Evolutionary conservation across 2,329 filamentous ascomycete species (phyloP).

Genomic region (Fusarium sp.): DNA sequence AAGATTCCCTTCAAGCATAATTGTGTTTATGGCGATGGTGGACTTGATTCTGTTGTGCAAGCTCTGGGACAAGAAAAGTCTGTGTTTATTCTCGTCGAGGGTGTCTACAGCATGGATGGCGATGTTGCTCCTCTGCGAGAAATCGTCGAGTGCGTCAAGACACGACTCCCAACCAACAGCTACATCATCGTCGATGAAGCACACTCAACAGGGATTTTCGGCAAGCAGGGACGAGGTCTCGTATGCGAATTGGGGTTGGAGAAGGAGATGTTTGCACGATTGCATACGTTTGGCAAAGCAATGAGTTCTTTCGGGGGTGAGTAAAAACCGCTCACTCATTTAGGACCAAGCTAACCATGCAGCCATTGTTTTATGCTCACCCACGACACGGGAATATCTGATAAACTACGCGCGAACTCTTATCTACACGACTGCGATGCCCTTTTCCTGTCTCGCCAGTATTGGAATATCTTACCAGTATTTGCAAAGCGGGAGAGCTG

Average conservation of each 20-base stretch:
- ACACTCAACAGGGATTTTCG: slow-evolving; percentile 74
- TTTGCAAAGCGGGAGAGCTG: slow-evolving; percentile 64
- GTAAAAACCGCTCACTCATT: slow-evolving; percentile 36
- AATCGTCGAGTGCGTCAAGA: slow-evolving; percentile 70
- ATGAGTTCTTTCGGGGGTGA: slow-evolving; percentile 77
- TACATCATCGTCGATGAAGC: slow-evolving; percentile 77
- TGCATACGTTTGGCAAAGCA: slow-evolving; percentile 78
- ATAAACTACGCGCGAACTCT: slow-evolving; percentile 82
- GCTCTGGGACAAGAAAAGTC: slow-evolving; percentile 57
- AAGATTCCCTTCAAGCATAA: slow-evolving; percentile 71
- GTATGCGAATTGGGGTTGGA: slow-evolving; percentile 70
- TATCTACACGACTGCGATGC: slow-evolving; percentile 80
- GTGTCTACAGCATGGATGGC: slow-evolving; percentile 87
- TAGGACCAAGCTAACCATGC: neutral
- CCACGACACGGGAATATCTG: slow-evolving; percentile 71
- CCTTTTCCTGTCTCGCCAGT: slow-evolving; percentile 70
- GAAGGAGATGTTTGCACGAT: slow-evolving; percentile 65
- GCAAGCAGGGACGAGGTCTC: slow-evolving; percentile 67
- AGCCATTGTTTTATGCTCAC: slow-evolving; percentile 72
- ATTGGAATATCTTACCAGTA: slow-evolving; percentile 71
- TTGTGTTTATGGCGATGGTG: slow-evolving; percentile 52
- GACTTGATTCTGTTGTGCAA: slow-evolving; percentile 51
- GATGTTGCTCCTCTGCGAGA: slow-evolving; percentile 75
- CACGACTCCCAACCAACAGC: slow-evolving; percentile 70
- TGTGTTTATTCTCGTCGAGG: slow-evolving; percentile 78